phyloP scores from a whole-genome alignment of 441 rosid genomes.

The Erysimum pusillum region DNA sequence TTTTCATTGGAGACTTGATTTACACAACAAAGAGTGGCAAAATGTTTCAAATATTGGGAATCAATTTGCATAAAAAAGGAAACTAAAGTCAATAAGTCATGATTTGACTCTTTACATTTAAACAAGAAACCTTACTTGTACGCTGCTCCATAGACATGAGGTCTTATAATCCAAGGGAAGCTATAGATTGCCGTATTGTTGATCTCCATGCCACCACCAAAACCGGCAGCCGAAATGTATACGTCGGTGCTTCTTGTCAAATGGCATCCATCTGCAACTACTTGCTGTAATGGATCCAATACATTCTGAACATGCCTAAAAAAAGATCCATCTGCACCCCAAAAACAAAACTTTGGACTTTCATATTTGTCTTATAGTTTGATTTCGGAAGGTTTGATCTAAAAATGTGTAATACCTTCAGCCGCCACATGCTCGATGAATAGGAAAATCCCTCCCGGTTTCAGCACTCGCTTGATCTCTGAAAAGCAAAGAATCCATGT shows the following conservation, averaged over 20 bases:
- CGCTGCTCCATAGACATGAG: conserved; percentile 79
- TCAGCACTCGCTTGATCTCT: conserved; percentile 87
- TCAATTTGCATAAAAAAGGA: background rate
- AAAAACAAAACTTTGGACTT: background rate
- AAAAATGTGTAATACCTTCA: conserved; percentile 53
- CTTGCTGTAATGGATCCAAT: conserved; percentile 75
- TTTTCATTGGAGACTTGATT: background rate
- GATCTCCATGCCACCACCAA: conserved; percentile 57
- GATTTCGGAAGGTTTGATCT: conserved; percentile 15
- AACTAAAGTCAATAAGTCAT: background rate
- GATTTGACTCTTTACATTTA: background rate
- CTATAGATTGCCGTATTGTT: conserved; percentile 52
- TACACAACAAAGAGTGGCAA: background rate
- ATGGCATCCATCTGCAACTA: conserved; percentile 83
- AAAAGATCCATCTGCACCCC: conserved; percentile 70
- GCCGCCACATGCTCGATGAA: conserved; percentile 92
- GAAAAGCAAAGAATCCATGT: background rate
- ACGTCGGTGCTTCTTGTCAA: conserved; percentile 72
- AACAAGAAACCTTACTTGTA: conserved; percentile 45
- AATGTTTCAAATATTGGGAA: conserved; percentile 6
- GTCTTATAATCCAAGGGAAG: conserved; percentile 56
- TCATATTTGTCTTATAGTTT: background rate
- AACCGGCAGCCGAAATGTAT: conserved; percentile 66
- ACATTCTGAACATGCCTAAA: conserved; percentile 62
- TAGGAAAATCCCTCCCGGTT: conserved; percentile 72